phyloP scores from a whole-genome alignment of 768 basidiomycete species.

The Termitomyces sp. region DNA sequence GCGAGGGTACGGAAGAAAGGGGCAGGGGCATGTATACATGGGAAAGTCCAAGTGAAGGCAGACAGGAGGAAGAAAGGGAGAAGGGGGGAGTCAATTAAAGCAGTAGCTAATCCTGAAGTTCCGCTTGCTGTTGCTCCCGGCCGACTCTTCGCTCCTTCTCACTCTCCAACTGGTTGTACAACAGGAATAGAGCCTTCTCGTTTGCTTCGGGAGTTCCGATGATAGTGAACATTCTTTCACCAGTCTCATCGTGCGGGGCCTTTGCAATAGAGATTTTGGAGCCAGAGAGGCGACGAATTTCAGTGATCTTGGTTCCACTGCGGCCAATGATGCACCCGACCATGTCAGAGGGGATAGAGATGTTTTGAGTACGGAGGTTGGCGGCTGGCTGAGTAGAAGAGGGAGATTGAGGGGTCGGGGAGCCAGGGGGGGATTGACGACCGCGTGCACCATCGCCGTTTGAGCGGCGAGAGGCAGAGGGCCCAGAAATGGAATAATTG shows the following conservation, averaged over 20 bases:
- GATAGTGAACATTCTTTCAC: conserved; percentile 99
- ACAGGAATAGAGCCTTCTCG: conserved; percentile 94
- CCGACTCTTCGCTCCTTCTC: conserved; percentile 94
- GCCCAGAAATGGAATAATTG: conserved; percentile 41
- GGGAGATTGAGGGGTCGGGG: conserved; percentile 44
- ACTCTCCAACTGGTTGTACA: conserved; percentile 96
- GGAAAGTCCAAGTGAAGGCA: conserved; percentile 7
- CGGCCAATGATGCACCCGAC: conserved; percentile 96
- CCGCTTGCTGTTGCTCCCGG: conserved; percentile 76
- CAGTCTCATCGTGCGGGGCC: conserved; percentile 98
- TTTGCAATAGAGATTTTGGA: conserved; percentile 99
- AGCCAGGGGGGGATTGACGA: conserved; percentile 47
- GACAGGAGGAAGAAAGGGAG: background rate
- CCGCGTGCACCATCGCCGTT: conserved; percentile 55
- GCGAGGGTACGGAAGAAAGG: conserved; percentile 13
- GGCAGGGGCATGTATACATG: conserved; percentile 12
- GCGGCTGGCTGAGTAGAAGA: conserved; percentile 56
- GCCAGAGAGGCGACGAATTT: conserved; percentile 96
- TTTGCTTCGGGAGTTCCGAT: conserved; percentile 94
- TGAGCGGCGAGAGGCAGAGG: conserved; percentile 53
- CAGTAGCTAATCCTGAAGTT: conserved; percentile 42
- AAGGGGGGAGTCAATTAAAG: background rate
- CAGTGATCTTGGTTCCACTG: conserved; percentile 97
- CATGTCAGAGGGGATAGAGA: conserved; percentile 99
- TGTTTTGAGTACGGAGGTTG: conserved; percentile 96